phyloP scores from a whole-genome alignment of 164 flowering plant species.

The Piper betle region DNA sequence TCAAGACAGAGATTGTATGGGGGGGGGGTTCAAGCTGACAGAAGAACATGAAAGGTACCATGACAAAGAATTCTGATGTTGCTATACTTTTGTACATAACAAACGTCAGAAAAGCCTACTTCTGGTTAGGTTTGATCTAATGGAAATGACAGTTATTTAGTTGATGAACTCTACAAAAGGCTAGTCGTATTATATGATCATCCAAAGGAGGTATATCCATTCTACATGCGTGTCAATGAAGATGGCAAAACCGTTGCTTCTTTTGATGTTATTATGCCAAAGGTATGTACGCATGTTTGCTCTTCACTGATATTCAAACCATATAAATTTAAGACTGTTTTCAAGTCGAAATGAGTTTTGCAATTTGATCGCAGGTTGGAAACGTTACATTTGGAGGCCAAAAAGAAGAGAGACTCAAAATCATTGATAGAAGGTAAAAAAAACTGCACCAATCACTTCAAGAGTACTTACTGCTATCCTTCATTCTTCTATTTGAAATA shows the following conservation, averaged over 20 bases:
- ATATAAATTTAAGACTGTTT: not conserved
- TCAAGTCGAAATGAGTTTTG: not conserved
- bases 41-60: slow-evolving; percentile 73
- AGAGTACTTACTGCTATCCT: not conserved
- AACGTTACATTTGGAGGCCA: slow-evolving; percentile 67
- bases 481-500: not conserved
- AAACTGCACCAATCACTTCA: not conserved
- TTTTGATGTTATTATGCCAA: slow-evolving; percentile 64
- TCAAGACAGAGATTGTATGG: slow-evolving; percentile 37
- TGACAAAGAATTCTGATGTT: not conserved
- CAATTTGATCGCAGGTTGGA: slow-evolving; percentile 38
- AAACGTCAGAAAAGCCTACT: not conserved
- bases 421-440: slow-evolving; percentile 43
- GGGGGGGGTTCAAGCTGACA: slow-evolving; percentile 53
- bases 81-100: not conserved
- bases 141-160: slow-evolving; percentile 44
- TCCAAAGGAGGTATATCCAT: slow-evolving; percentile 70
- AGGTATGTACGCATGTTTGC: slow-evolving; percentile 29
- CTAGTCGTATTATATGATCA: slow-evolving; percentile 53
- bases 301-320: not conserved
- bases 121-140: not conserved
- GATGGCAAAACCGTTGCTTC: slow-evolving; percentile 77
- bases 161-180: slow-evolving; percentile 47
- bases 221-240: slow-evolving; percentile 48
- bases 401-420: slow-evolving; percentile 58